Base-by-base conservation (phyloP, 2,329 filamentous ascomycete species). In the Alternaria viburni region DNA sequence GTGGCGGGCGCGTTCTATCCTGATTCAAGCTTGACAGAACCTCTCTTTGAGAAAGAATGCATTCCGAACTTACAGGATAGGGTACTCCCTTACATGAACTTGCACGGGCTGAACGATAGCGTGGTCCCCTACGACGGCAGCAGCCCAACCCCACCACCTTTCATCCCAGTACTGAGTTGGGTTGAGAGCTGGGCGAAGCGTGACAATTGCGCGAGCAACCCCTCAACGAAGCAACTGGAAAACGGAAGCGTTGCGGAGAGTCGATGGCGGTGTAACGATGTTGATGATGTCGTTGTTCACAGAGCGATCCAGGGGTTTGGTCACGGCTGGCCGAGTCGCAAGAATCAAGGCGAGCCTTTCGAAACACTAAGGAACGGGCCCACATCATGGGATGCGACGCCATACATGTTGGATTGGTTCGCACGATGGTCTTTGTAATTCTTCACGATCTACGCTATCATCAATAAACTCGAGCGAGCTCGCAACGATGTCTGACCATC, bases 1-100 rank as follows among this genome's bases (percentile, higher is more conserved):
- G 80, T 81, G 6, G 78, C 81, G 1, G 83, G 81, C 4, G 84
- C 82, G 1, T 82, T 78, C 44, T 86, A 86, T 68, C 64, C 68
- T 0, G 66, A 72, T 19, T 19, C 59, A 0, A 56, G 52, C 5
- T 47, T 74, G 12, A 62, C 59, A 1, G 67, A 73, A 19, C 66
- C 70, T 4, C 50, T 75, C 3, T 75, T 74, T 50, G 57, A 59
- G 3, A 59, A 25, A 0, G 65, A 55, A 0, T 74, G 71, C n/a
- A 13, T 57, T 11, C 67, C 67, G 1, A 25, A 6, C 12, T 9
- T 58, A 62, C 5, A 49, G 49, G 25, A 64, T 19, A 13, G 17
- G 17, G 28, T 36, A 6, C 49, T 72, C 19, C 71, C 71, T 2
- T 66, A 68, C 17, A 36, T 74, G 45, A 69, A 74, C 12, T 6